These are phyloP conservation scores for Fraxinus dipetala DNA, from an alignment of 305 asterid genomes.

Conservation along the genomic window DNA sequence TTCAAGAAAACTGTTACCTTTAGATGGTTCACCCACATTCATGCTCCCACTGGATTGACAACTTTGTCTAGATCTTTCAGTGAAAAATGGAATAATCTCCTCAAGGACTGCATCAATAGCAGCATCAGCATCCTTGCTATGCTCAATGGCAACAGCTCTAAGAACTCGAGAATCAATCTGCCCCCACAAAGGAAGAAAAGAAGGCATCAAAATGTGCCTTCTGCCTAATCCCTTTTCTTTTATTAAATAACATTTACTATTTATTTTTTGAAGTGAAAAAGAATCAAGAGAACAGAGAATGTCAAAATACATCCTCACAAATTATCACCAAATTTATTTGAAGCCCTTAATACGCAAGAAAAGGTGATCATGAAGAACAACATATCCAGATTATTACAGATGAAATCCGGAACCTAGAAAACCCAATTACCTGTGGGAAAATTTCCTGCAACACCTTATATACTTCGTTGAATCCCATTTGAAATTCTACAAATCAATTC, in stretches of 20 bases:
- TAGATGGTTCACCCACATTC: constrained; percentile 26
- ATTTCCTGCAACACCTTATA: constrained; percentile 48
- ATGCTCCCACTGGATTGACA: constrained; percentile 26
- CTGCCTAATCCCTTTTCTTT: not conserved
- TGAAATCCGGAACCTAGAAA: not conserved
- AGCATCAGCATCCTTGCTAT: constrained; percentile 59
- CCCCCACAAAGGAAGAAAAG: not conserved
- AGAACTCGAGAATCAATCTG: constrained; percentile 76
- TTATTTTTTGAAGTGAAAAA: not conserved
- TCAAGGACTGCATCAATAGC: constrained; percentile 69
- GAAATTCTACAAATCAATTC: constrained; percentile 20
- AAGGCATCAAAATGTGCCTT: constrained; percentile 2
- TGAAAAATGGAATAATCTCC: constrained; percentile 65
- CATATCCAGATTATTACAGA: not conserved
- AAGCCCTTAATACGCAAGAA: not conserved
- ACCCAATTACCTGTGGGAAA: constrained; percentile 66
- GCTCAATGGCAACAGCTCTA: constrained; percentile 79
- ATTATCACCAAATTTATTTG: not conserved
- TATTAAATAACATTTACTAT: not conserved
- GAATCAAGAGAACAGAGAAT: not conserved
- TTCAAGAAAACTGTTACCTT: constrained; percentile 39
- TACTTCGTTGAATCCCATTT: constrained; percentile 62
- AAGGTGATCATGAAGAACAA: not conserved
- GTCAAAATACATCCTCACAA: not conserved
- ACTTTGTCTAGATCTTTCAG: constrained; percentile 35